These are phyloP conservation scores for Cyberlindnera lachancei DNA, from an alignment of 805 yeast species.

Conservation along the genomic window DNA sequence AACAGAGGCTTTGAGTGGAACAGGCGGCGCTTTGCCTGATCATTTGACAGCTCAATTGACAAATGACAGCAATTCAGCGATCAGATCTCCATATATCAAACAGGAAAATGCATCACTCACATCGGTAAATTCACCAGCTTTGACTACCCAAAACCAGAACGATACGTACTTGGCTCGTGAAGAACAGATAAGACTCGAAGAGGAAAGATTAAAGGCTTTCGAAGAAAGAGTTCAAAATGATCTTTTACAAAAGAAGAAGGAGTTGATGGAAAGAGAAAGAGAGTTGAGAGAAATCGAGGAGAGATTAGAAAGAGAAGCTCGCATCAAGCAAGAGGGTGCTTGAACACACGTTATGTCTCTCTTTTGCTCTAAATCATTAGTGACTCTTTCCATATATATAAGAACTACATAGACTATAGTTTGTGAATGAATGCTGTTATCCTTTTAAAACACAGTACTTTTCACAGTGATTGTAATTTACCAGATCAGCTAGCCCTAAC, in stretches of 20 bases:
- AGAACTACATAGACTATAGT: no score
- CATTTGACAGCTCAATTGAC: constrained; percentile 26
- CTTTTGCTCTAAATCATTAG: no score
- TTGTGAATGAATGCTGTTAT: no score
- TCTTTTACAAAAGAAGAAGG: constrained; percentile 70
- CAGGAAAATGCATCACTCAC: constrained; percentile 15
- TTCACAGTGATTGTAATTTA: no score
- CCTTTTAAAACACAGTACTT: no score
- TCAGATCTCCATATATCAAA: constrained; percentile 19
- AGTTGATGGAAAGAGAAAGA: constrained; percentile 74
- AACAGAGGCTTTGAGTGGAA: constrained; percentile 74
- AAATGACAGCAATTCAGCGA: constrained; percentile 5
- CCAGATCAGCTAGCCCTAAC: no score
- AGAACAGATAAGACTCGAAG: constrained; percentile 84
- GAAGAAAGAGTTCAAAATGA: constrained; percentile 89
- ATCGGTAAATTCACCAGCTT: constrained; percentile 13
- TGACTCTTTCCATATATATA: no score
- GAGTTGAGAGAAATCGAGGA: constrained; percentile 79
- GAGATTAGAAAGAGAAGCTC: constrained; percentile 53
- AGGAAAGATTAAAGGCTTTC: constrained; percentile 77
- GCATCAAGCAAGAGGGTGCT: constrained; percentile 20
- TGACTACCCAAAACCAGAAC: constrained; percentile 14
- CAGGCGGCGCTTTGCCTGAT: constrained; percentile 39
- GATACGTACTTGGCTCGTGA: constrained; percentile 60
- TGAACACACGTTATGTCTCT: no score